A percentile compares a stretch with the other conserved stretches of the same genome.
Conservation (phyloP, 2,329 filamentous ascomycete genomes). For the Talaromyces sp. region DNA sequence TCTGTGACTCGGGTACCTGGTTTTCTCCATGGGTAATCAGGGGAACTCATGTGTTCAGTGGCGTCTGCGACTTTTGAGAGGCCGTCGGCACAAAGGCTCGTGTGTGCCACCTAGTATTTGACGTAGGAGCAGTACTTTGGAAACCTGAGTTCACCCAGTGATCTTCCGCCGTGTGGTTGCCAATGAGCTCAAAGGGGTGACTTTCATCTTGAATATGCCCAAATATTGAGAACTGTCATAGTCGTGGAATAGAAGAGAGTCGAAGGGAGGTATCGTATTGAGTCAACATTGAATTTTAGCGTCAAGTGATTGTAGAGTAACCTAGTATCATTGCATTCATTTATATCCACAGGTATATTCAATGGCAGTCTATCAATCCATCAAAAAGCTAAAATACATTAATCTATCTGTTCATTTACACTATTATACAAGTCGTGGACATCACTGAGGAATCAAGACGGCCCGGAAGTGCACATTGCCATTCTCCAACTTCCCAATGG, state of each 20-base stretch:
- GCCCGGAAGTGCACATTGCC: conserved; percentile 10
- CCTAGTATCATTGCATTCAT: neutral
- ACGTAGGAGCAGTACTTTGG: neutral
- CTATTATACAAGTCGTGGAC: neutral
- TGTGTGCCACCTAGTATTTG: neutral
- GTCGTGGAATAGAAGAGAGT: neutral
- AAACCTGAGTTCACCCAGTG: neutral
- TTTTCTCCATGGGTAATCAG: conserved; percentile 8
- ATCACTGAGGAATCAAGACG: conserved; percentile 9
- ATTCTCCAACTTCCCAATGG: conserved; percentile 8
- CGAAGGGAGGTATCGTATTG: neutral
- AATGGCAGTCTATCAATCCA: neutral
- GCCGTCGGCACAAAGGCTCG: neutral
- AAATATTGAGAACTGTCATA: neutral
- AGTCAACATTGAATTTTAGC: too few species aligned
- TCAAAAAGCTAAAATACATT: neutral
- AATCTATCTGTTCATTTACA: neutral
- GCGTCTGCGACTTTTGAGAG: neutral
- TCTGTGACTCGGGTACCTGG: neutral
- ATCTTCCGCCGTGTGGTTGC: neutral
- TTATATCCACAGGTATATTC: neutral
- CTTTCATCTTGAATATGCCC: neutral
- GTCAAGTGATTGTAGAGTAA: neutral
- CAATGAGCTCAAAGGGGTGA: neutral
- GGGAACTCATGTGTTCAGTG: neutral